Evolutionary conservation across 805 yeast species (phyloP).

Genomic region (Candida anglica): DNA sequence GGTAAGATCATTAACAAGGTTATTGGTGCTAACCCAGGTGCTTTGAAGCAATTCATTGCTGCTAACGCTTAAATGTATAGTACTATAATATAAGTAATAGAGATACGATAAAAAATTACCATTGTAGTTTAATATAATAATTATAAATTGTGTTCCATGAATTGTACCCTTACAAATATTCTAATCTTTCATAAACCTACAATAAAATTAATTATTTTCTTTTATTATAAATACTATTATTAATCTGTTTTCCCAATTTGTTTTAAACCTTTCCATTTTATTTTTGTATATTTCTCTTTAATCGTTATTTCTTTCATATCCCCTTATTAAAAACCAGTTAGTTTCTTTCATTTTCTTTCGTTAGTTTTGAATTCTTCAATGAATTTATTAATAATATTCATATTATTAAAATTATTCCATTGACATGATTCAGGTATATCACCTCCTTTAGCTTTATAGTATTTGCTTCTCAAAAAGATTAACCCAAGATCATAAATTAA

Average conservation of each 20-base stretch:
- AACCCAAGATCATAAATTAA: conserved; percentile 43
- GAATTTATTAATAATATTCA: conserved; percentile 10
- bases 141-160: too few relatives aligned
- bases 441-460: conserved; percentile 1
- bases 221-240: too few relatives aligned
- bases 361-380: conserved; percentile 1
- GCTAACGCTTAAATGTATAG: conserved; percentile 46
- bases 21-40: conserved; percentile 87
- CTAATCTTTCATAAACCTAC: too few relatives aligned
- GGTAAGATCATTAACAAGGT: conserved; percentile 79
- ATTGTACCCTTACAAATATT: too few relatives aligned
- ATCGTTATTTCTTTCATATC: not conserved
- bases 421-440: not conserved
- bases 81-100: not conserved
- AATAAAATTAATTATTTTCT: too few relatives aligned
- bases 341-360: not conserved
- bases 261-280: too few relatives aligned
- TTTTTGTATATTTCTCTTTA: conserved; percentile 1
- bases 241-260: too few relatives aligned
- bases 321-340: too few relatives aligned
- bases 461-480: conserved; percentile 11
- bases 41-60: conserved; percentile 66
- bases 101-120: too few relatives aligned
- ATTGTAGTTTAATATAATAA: too few relatives aligned
- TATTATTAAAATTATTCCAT: conserved; percentile 9